These are phyloP conservation scores for Endotrypanum monterogeii DNA, from an alignment of 208 protist species.

Conservation along the genomic window DNA sequence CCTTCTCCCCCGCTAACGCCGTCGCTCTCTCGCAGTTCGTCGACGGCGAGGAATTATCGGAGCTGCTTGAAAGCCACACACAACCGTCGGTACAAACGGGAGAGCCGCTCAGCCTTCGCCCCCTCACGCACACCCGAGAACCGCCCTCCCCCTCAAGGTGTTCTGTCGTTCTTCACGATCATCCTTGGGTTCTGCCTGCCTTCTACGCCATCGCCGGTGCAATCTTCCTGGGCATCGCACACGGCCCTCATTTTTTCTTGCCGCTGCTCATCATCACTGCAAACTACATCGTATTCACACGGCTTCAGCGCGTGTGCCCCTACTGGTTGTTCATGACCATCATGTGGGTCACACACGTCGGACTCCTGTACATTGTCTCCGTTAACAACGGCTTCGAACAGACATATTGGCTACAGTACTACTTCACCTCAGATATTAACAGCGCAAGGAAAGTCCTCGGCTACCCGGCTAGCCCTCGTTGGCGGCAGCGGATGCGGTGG, in stretches of 20 bases:
- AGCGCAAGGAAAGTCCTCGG: conserved; percentile 4
- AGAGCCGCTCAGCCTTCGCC: neutral
- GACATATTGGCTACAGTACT: conserved; percentile 29
- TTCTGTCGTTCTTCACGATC: neutral
- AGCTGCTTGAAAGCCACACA: neutral
- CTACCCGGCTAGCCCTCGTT: conserved; percentile 6
- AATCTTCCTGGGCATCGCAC: conserved; percentile 26
- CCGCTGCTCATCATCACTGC: conserved; percentile 25
- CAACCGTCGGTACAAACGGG: neutral
- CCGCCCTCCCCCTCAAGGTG: neutral
- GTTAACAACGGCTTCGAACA: conserved; percentile 29
- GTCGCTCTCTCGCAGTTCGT: neutral
- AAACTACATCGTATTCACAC: conserved; percentile 44
- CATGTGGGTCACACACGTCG: conserved; percentile 55
- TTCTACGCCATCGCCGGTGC: conserved; percentile 31
- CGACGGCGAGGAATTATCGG: neutral
- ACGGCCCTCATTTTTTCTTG: conserved; percentile 39
- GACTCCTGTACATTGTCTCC: conserved; percentile 39
- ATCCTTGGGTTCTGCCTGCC: neutral
- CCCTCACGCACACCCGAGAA: neutral
- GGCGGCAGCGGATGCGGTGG: conserved; percentile 50
- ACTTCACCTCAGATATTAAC: neutral
- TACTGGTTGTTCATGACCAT: conserved; percentile 46
- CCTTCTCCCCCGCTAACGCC: neutral
- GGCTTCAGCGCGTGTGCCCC: conserved; percentile 46